Evolutionary conservation across 78 protist genomes (phyloP), one percentile per base, ranked within the genome.

Genomic region (Pigoraptor vietnamica): DNA sequence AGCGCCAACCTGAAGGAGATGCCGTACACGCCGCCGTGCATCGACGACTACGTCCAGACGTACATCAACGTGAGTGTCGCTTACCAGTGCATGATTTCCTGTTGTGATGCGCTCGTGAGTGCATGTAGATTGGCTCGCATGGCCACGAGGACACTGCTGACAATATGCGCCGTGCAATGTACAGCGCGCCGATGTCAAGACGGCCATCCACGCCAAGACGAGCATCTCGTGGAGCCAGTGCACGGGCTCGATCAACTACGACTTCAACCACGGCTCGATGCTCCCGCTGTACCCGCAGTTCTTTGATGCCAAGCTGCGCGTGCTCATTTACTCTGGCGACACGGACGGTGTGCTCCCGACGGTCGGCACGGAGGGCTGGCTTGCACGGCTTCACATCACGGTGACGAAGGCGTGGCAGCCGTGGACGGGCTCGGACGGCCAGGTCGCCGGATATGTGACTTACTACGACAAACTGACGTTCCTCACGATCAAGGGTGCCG

Each of bases 261-360:
- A 29, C 88, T 83, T 35, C 38, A 83, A 83, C 88, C 88, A 35
- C 39, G 35, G 24, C 38, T 83, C 88, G 23, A 32, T 83, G 23
- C 35, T 83, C 37, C 23, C 88, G 23, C 39, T 83, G 34, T 83
- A 83, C 88, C 39, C 35, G 39, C 88, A 83, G 88, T 35, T 83
- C 38, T 35, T 83, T 35, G 32, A 79, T 2, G 38, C 35, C 24
- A 35, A 35, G 39, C 38, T 83, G 39, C 2, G 24, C 2, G 38
- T 83, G 23, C 88, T 83, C 24, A 35, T 83, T 19, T 83, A 83
- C 88, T 79, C 84, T 79, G 84, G 84, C 25, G 88, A 83, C 88
- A 34, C 88, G 1, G 88, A 83, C 38, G 88, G 39, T 32, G 35
- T 32, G 23, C 39, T 83, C 39, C 88, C 88, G 39, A 24, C 9